Evolutionary conservation across 108 stramenopile species (phyloP), one percentile per base, ranked within the genome.

Genomic region (Asterionellopsis glacialis): DNA sequence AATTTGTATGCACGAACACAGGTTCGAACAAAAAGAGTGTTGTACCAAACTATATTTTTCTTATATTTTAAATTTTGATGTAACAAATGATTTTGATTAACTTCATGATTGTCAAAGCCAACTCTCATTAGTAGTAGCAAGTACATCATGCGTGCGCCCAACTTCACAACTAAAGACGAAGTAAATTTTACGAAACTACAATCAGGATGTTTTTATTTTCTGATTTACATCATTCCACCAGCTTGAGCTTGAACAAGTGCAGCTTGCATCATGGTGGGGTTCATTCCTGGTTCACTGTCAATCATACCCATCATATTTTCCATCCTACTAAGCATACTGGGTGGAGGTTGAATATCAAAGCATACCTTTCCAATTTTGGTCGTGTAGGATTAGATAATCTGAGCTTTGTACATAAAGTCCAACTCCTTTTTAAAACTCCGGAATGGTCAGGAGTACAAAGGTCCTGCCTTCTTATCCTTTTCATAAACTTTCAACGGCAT

Each of bases 241-340:
- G 33, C 76, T 59, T 72, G 67, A 76, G 79, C 75, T 15, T 80
- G 79, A 16, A 73, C 70, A 70, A 77, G 65, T 57, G 74, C 68
- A 2, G 77, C 81, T 69, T 87, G 85, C 89, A 91, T 91, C 90
- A 92, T 92, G 54, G 85, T 79, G 33, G 90, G 86, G 45, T 92
- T 82, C 64, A 92, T 88, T 11, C 82, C 85, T 39, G 62, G 63
- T 0, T 65, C 80, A 25, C 72, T 72, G 51, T 78, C 82, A 79
- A 88, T 88, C 74, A 79, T 80, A 4, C 73, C 65, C 87, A 93
- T 87, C 91, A 93, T 93, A 55, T 84, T 89, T 58, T 93, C 91
- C 81, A 93, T 74, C 85, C 84, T 93, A 60, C 73, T 83, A 66
- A 93, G 69, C 91, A 93, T 93, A 61, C 69, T 82, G 23, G 91